Percentiles rank a stretch among this genome's conserved stretches.
phyloP scores from a whole-genome alignment of 495 filamentous ascomycete genomes.

The Hyaloscypha finlandica region DNA sequence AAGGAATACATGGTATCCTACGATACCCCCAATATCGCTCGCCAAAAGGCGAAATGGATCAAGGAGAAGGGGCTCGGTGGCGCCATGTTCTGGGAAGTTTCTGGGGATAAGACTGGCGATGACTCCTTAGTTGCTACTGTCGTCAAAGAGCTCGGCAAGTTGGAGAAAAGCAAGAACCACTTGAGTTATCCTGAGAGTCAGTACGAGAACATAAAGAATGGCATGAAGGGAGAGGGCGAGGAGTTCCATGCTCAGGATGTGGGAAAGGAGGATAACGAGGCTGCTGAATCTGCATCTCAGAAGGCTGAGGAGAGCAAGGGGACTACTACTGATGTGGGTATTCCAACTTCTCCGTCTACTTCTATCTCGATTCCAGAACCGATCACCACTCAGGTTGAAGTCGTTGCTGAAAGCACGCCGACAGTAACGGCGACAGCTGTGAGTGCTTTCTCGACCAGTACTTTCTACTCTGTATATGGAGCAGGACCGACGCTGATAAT shows the following conservation, averaged over 20 bases:
- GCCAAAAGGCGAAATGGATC: constrained; percentile 69
- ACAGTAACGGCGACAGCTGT: too few relatives aligned
- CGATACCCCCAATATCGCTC: constrained; percentile 64
- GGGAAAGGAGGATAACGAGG: too few relatives aligned
- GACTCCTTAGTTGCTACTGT: constrained; percentile 71
- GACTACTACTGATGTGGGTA: too few relatives aligned
- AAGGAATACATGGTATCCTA: constrained; percentile 70
- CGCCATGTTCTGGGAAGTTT: constrained; percentile 94
- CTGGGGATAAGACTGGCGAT: constrained; percentile 65
- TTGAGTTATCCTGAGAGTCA: background rate
- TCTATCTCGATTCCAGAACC: too few relatives aligned
- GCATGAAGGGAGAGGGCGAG: background rate
- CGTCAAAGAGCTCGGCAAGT: constrained; percentile 42
- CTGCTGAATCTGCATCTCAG: too few relatives aligned
- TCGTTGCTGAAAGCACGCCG: too few relatives aligned
- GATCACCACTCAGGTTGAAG: too few relatives aligned
- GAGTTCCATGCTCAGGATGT: background rate
- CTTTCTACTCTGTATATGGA: too few relatives aligned
- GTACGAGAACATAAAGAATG: background rate
- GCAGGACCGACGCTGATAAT: too few relatives aligned
- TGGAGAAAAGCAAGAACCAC: background rate
- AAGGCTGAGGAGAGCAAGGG: too few relatives aligned
- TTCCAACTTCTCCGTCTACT: too few relatives aligned
- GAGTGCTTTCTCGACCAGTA: too few relatives aligned
- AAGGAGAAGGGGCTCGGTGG: constrained; percentile 65